Percentiles rank a stretch among this genome's conserved stretches.
Conservation (phyloP, 108 stramenopile genomes). For the Cylindrotheca closterium region DNA sequence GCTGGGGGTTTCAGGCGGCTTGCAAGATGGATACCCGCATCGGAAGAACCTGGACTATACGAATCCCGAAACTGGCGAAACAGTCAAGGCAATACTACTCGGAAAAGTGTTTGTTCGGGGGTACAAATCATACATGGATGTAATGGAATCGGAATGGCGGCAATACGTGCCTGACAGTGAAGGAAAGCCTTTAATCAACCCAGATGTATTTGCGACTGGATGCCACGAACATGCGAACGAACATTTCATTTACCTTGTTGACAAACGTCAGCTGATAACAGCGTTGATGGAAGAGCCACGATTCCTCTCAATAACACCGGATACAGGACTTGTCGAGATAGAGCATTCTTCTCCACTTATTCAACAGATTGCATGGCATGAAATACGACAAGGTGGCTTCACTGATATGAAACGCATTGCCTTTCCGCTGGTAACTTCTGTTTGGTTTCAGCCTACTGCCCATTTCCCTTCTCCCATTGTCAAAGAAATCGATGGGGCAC, state of each 20-base stretch:
- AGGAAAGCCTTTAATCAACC: conserved; percentile 41
- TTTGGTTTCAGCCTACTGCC: conserved; percentile 33
- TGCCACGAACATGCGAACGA: conserved; percentile 64
- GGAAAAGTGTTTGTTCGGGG: conserved; percentile 55
- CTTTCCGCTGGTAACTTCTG: conserved; percentile 51
- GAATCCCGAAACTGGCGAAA: conserved; percentile 27
- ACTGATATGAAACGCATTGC: conserved; percentile 33
- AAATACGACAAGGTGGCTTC: conserved; percentile 36
- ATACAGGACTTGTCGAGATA: conserved; percentile 53
- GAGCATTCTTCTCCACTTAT: conserved; percentile 26
- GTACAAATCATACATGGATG: conserved; percentile 55
- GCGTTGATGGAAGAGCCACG: conserved; percentile 50
- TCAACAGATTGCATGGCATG: conserved; percentile 19
- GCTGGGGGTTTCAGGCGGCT: conserved; percentile 38
- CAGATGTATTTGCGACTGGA: conserved; percentile 46
- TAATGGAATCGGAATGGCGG: conserved; percentile 52
- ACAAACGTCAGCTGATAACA: conserved; percentile 39
- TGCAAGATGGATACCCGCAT: conserved; percentile 45
- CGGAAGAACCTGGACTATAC: conserved; percentile 35
- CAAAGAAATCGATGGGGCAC: conserved; percentile 38
- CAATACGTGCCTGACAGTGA: conserved; percentile 40
- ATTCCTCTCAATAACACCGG: conserved; percentile 54
- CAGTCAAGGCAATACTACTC: conserved; percentile 34
- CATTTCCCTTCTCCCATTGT: conserved; percentile 41
- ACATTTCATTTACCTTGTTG: conserved; percentile 57